These are phyloP conservation scores for Alternaria metachromatica DNA, from an alignment of 2,329 filamentous ascomycete species.

Conservation along the genomic window DNA sequence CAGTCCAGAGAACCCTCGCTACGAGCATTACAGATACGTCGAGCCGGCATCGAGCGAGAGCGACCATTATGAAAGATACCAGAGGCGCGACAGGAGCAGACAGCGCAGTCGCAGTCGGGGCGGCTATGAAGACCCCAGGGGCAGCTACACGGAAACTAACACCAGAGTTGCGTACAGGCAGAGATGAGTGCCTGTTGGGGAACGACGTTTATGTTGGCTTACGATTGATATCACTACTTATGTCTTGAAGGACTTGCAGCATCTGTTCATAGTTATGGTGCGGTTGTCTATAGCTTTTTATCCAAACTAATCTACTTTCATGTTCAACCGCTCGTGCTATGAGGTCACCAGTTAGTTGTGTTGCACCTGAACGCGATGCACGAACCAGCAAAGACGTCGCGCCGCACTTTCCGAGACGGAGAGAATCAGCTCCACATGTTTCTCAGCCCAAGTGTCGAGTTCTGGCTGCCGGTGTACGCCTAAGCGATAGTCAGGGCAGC, in stretches of 20 bases:
- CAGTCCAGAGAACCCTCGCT: slow-evolving; percentile 46
- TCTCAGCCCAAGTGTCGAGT: slow-evolving; percentile 12
- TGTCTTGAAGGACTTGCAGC: not conserved
- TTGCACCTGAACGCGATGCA: slow-evolving; percentile 1
- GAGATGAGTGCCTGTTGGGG: not conserved
- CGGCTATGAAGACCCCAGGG: slow-evolving; percentile 36
- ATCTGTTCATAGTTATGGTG: not conserved
- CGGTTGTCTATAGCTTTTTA: not conserved
- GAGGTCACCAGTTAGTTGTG: slow-evolving; percentile 9
- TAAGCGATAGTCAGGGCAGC: slow-evolving; percentile 19
- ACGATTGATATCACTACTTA: not conserved
- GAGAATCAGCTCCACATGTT: slow-evolving; percentile 2
- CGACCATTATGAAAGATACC: slow-evolving; percentile 35
- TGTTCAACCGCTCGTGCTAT: not conserved
- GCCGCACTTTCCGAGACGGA: slow-evolving; percentile 4
- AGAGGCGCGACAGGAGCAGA: slow-evolving; percentile 32
- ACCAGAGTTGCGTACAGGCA: slow-evolving; percentile 40
- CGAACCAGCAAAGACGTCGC: not conserved
- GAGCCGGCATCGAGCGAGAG: slow-evolving; percentile 47
- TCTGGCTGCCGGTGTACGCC: slow-evolving; percentile 9
- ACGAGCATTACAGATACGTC: slow-evolving; percentile 57
- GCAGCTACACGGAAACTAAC: slow-evolving; percentile 39
- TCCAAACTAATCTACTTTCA: not conserved
- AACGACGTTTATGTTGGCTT: not conserved
- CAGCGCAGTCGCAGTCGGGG: slow-evolving; percentile 41